Conservation (phyloP, 164 flowering plant genomes). For the Vitis riparia region DNA sequence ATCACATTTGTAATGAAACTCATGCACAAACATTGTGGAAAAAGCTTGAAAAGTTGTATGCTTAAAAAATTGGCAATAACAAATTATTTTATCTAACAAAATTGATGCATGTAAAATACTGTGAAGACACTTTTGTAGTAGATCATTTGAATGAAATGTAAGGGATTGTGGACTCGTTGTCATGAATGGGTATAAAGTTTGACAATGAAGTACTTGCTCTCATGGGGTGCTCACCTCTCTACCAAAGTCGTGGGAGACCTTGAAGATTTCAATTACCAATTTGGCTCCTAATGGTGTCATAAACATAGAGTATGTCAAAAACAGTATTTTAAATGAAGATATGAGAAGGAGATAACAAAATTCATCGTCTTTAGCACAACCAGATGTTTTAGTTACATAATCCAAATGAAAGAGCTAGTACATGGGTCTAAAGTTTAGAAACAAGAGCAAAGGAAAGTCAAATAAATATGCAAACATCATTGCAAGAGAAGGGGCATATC, state of each 20-base stretch:
- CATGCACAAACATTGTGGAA: neutral
- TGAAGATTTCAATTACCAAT: neutral
- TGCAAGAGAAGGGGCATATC: no score
- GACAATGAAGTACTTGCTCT: neutral
- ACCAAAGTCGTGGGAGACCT: neutral
- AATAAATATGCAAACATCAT: no score
- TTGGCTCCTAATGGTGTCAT: neutral
- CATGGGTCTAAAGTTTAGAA: no score
- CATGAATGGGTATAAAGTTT: constrained; percentile 5
- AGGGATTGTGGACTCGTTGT: neutral
- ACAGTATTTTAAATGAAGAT: constrained; percentile 9
- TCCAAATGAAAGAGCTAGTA: no score
- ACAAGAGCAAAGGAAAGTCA: no score
- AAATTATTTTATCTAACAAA: neutral
- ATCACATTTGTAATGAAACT: neutral
- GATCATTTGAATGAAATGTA: constrained; percentile 3
- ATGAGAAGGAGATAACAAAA: neutral
- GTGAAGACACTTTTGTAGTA: neutral
- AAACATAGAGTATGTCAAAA: constrained; percentile 1
- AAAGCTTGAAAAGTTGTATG: neutral
- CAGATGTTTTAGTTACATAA: no score
- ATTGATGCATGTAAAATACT: neutral
- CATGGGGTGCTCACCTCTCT: neutral
- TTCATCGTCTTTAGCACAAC: no score
- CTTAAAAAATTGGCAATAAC: neutral